Base-by-base conservation (phyloP, 495 filamentous ascomycete species). In the Neurospora sp. region DNA sequence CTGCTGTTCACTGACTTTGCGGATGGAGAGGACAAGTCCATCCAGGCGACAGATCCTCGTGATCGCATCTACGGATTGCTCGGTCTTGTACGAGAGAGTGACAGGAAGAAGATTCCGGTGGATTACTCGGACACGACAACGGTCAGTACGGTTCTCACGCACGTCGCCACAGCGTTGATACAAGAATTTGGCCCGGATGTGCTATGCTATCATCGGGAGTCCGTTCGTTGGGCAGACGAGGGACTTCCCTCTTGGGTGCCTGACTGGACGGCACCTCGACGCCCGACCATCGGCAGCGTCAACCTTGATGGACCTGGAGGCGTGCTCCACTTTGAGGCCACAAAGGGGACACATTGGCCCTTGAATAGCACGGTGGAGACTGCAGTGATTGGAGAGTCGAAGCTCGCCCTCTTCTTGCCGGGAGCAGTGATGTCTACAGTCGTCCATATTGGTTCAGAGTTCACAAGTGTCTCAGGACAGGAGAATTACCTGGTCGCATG, bases 121-220 rank as follows among this genome's bases (percentile, higher is more conserved):
- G 73, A 76, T 40, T 79, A 78, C 40, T 53, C 71, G 10, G 68
- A 73, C 31, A 45, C 69, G 59, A 70, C 31, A 31, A 74, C 69
- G 7, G 5, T 75, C n/a, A 76, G 79, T 72, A 87, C 87, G 65
- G 85, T 92, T 83, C 86, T 92, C 72, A 88, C 82, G 71, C 83
- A 81, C 1, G 81, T 89, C 40, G 91, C 88, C 76, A 91, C 91
- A 81, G 39, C 35, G 3, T 16, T 75, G 2, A 41, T 75, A 9
- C 39, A 71, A 45, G 20, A 71, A 3, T 42, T 70, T 14, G 74
- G 74, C 3, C 74, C 70, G 4, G 41, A 74, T 20, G 45, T 74
- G 1, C 39, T 75, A 16, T 70, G 53, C 42, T 70, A 45, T 42
- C 72, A 68, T 14, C 72, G 48, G 48, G 48, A 14, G 22, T 31